Percentiles rank a stretch among this genome's conserved stretches.
Conservation (phyloP, 176 grass and related monocot species). For the Triticum turgidum region DNA sequence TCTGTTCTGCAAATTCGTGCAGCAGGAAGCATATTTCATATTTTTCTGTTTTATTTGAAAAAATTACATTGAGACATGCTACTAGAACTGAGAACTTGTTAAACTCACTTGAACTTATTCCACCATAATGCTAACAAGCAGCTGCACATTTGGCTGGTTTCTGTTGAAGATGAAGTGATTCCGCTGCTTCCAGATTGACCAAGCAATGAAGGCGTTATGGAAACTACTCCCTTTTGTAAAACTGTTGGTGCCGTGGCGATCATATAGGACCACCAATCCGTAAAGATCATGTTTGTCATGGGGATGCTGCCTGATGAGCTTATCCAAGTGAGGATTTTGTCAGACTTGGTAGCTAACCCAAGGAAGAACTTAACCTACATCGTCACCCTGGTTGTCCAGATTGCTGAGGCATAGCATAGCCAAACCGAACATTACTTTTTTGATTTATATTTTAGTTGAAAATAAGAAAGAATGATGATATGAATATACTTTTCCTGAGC, state of each 20-base stretch:
- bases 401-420: neutral
- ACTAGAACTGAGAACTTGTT: neutral
- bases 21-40: neutral
- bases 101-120: neutral
- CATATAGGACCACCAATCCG: neutral
- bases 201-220: neutral
- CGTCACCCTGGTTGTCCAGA: neutral
- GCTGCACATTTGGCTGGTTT: neutral
- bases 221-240: neutral
- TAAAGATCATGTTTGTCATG: neutral
- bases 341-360: neutral
- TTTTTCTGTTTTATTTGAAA: neutral
- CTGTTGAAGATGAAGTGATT: neutral
- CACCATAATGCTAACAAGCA: slow-evolving; percentile 12
- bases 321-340: neutral
- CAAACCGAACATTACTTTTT: neutral
- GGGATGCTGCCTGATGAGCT: neutral
- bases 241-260: neutral
- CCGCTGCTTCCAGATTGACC: neutral
- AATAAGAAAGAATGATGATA: neutral
- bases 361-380: neutral
- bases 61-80: neutral
- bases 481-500: neutral
- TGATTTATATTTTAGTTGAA: neutral
- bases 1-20: neutral